A percentile compares a stretch with the other conserved stretches of the same genome.
Conservation (phyloP, 169 alveolate genomes). For the Toxoplasma gondii region DNA sequence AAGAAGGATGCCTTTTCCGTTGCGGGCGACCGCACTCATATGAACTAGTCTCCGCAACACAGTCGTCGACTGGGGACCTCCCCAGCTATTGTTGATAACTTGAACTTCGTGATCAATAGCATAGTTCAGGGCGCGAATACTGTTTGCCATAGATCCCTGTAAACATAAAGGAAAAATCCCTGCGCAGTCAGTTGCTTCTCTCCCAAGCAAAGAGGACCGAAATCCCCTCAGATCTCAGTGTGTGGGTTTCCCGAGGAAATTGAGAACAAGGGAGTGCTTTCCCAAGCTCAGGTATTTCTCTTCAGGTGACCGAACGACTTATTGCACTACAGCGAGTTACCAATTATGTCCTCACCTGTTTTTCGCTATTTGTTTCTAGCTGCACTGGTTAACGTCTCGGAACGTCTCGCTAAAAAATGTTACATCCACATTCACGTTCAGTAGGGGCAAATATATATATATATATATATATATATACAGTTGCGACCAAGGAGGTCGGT, state of each 20-base stretch:
- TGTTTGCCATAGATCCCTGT: conserved; percentile 69
- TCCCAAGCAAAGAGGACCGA: neutral
- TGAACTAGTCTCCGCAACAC: conserved; percentile 66
- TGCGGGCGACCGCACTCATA: conserved; percentile 61
- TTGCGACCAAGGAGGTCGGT: neutral
- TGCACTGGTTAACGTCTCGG: no score
- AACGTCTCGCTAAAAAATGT: neutral
- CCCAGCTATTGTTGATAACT: conserved; percentile 76
- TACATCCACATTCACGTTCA: neutral
- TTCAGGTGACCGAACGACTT: no score
- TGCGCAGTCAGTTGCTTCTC: neutral
- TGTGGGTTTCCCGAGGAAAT: no score
- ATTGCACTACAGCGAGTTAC: no score
- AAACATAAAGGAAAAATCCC: neutral
- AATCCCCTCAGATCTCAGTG: no score
- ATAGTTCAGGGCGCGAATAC: conserved; percentile 72
- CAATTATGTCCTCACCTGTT: no score
- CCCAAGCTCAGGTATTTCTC: no score
- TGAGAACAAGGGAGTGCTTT: no score
- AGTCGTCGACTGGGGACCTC: conserved; percentile 63
- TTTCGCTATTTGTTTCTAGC: no score
- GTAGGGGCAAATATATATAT: neutral
- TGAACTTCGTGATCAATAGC: conserved; percentile 69
- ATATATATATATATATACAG: neutral
- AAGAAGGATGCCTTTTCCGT: conserved; percentile 73